Percentiles rank a stretch among this genome's conserved stretches.
These are phyloP conservation scores for Tricladium varicosporioides DNA, from an alignment of 2,329 filamentous ascomycete species.

Conservation along the genomic window DNA sequence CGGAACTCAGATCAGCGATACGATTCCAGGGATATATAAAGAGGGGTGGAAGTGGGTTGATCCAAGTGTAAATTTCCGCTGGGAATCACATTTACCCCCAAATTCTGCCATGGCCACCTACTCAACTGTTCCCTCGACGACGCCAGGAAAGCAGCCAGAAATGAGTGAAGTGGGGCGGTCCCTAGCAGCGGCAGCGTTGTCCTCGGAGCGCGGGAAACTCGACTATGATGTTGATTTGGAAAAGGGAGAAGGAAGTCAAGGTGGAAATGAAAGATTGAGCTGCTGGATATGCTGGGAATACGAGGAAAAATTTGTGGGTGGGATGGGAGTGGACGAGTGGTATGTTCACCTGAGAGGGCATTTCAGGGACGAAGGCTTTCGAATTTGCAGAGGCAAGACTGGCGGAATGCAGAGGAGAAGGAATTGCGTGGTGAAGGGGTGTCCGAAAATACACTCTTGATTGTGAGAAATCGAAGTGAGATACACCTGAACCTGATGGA, in stretches of 20 bases:
- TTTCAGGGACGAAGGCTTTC: conserved; percentile 25
- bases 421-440: conserved; percentile 23
- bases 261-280: conserved; percentile 14
- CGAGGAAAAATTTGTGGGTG: conserved; percentile 19
- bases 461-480: no score
- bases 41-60: conserved; percentile 27
- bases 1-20: conserved; percentile 15
- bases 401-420: conserved; percentile 30
- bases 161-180: background rate
- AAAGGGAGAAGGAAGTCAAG: background rate
- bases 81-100: conserved; percentile 26
- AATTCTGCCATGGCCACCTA: no score
- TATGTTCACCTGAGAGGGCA: conserved; percentile 25
- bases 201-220: background rate
- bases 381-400: conserved; percentile 24
- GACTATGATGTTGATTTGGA: conserved; percentile 1
- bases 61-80: conserved; percentile 28
- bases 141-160: background rate
- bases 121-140: no score
- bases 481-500: no score
- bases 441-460: conserved; percentile 28
- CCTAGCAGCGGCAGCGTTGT: background rate
- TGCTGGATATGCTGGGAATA: conserved; percentile 31
- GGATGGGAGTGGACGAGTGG: conserved; percentile 23
- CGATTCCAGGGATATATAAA: conserved; percentile 22